Evolutionary conservation across 2,329 filamentous ascomycete species (phyloP).

Genomic region (Zasmidium cellare): DNA sequence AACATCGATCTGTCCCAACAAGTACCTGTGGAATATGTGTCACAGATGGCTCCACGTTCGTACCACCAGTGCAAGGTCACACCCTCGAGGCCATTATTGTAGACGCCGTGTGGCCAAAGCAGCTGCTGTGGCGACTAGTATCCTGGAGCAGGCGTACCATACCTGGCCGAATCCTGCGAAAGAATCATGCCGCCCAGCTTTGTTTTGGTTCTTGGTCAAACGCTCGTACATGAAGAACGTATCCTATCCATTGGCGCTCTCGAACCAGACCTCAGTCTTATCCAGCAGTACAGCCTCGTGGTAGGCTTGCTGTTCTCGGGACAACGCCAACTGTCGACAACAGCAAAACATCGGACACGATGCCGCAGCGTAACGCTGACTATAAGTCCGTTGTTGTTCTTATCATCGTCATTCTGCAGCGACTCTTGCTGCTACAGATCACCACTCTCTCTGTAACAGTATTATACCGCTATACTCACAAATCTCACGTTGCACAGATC

Average conservation of each 20-base stretch:
- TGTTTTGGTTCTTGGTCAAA: not conserved
- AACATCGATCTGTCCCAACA: no score
- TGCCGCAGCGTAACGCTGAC: not conserved
- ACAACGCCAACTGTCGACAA: constrained; percentile 1
- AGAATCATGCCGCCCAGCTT: not conserved
- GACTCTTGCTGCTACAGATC: not conserved
- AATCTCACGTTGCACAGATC: not conserved
- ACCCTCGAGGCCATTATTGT: no score
- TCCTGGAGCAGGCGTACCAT: not conserved
- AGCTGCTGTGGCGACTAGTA: not conserved
- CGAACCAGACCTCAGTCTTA: not conserved
- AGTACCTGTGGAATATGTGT: no score
- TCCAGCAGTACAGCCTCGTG: not conserved
- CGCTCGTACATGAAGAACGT: not conserved
- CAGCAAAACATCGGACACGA: not conserved
- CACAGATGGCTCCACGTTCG: no score
- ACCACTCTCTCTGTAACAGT: not conserved
- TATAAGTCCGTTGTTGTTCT: not conserved
- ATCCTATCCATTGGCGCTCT: not conserved
- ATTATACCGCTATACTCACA: not conserved
- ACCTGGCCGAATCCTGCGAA: not conserved
- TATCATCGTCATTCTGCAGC: not conserved
- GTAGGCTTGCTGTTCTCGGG: constrained; percentile 8
- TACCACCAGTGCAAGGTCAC: no score
- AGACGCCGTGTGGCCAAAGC: no score